phyloP scores from a whole-genome alignment of 331 rosid genomes.

The Prunus yedoensis region DNA sequence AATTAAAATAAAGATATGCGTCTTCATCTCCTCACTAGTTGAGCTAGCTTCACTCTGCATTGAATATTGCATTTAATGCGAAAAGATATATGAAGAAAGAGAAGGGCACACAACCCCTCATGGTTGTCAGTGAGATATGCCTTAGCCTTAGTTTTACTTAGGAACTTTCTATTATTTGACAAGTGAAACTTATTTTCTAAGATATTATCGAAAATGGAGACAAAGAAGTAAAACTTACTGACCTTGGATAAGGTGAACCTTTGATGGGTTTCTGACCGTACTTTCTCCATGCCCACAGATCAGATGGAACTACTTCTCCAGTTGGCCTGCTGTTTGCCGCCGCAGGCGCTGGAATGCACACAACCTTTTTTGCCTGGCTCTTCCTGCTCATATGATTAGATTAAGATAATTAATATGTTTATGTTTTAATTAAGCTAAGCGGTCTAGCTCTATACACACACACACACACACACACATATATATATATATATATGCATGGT shows the following conservation, averaged over 20 bases:
- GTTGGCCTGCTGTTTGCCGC: constrained; percentile 79
- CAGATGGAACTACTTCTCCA: constrained; percentile 97
- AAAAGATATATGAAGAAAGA: neutral
- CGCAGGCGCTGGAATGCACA: constrained; percentile 94
- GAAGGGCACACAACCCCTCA: constrained; percentile 1
- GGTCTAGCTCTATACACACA: too few species aligned
- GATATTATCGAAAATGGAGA: constrained; percentile 4
- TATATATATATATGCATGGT: too few species aligned
- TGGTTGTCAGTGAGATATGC: constrained; percentile 30
- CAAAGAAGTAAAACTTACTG: neutral
- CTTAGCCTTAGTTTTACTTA: constrained; percentile 13
- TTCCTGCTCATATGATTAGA: constrained; percentile 42
- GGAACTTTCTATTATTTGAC: constrained; percentile 15
- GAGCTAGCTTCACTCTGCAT: neutral
- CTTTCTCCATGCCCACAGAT: constrained; percentile 99
- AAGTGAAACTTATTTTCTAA: neutral
- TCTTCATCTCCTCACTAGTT: too few species aligned
- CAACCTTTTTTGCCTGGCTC: constrained; percentile 88
- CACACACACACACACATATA: too few species aligned
- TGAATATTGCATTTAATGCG: neutral
- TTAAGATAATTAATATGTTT: neutral
- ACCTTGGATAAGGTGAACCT: constrained; percentile 99
- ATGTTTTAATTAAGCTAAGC: too few species aligned
- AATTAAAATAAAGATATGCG: neutral
- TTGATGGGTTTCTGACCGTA: constrained; percentile 99